Conservation (phyloP, 208 protist genomes). For the Phytomonas francai region DNA sequence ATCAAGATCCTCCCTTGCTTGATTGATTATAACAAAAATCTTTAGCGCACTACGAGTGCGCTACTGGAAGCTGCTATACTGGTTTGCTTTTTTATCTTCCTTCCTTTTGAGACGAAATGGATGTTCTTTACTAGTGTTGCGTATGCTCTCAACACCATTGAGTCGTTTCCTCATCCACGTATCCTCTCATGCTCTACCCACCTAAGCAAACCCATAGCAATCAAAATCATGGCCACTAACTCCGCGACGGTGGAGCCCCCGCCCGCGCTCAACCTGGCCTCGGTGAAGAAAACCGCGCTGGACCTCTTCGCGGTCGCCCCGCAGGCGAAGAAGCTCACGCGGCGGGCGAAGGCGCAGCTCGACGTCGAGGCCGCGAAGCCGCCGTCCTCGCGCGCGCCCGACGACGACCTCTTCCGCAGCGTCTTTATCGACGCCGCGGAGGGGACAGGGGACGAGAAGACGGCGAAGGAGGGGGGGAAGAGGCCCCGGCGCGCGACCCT, state of each 20-base stretch:
- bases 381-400: not conserved
- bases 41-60: too few species aligned
- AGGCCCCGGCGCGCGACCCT: conserved; percentile 21
- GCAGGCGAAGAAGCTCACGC: conserved; percentile 76
- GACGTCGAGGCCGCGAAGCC: conserved; percentile 27
- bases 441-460: not conserved
- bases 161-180: too few species aligned
- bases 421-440: not conserved
- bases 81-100: conserved; percentile 13
- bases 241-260: not conserved
- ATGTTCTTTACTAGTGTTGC: too few species aligned
- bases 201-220: too few species aligned
- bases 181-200: too few species aligned
- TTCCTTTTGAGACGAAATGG: not conserved
- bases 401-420: too few species aligned
- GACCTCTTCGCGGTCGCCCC: conserved; percentile 79
- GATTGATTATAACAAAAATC: too few species aligned
- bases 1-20: not conserved
- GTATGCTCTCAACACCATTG: too few species aligned
- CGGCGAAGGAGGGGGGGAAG: conserved; percentile 3
- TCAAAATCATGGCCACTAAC: too few species aligned
- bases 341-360: conserved; percentile 63
- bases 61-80: too few species aligned
- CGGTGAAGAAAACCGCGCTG: conserved; percentile 56
- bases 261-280: conserved; percentile 43